These are phyloP conservation scores for Climacium dendroides DNA, from an alignment of 225 moss, liverwort and hornwort genomes.

Conservation along the genomic window DNA sequence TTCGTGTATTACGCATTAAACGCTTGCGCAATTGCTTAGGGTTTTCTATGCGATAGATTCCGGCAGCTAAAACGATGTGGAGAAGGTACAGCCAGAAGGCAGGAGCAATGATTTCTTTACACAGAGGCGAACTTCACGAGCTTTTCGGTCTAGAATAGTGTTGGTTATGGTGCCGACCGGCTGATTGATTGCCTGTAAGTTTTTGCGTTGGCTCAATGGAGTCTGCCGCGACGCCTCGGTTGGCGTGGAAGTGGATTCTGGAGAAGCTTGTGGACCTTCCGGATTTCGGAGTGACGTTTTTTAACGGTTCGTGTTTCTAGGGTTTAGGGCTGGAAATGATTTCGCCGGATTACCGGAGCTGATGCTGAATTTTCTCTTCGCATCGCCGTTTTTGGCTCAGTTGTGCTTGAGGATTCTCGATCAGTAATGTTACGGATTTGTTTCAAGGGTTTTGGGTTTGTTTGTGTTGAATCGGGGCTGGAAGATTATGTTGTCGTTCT, in stretches of 20 bases:
- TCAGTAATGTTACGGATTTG: background rate
- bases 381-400: background rate
- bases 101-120: constrained; percentile 45
- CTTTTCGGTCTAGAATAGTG: constrained; percentile 20
- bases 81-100: background rate
- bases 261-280: constrained; percentile 45
- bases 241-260: constrained; percentile 74
- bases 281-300: constrained; percentile 9
- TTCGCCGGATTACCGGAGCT: background rate
- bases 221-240: background rate
- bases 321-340: background rate
- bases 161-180: background rate
- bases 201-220: background rate
- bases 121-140: constrained; percentile 50
- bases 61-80: background rate
- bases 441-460: background rate
- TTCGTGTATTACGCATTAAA: background rate
- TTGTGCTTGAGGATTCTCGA: background rate
- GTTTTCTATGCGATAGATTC: background rate
- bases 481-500: background rate
- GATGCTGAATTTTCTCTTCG: background rate
- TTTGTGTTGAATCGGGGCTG: background rate
- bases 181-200: background rate
- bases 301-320: constrained; percentile 25
- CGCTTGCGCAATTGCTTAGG: background rate